Evolutionary conservation across 139 green algal species (phyloP), one percentile per base, ranked within the genome.

Genomic region (Ostreobium quekettii): DNA sequence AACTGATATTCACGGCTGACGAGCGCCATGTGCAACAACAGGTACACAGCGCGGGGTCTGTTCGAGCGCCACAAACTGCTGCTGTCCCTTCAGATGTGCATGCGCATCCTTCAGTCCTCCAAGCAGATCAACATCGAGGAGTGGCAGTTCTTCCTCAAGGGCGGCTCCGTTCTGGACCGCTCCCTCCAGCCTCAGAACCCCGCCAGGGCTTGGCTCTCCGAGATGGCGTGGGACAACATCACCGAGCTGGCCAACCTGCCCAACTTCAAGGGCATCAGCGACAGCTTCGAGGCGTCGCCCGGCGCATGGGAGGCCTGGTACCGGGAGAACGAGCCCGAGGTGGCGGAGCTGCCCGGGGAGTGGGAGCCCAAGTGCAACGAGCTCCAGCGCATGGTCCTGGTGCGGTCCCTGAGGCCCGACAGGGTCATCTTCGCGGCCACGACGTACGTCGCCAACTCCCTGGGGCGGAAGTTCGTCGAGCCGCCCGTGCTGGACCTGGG

Each of bases 11-110:
- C 78, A 64, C 78, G 19, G 53, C 36, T 3, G 72, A 83, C 46
- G 82, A 87, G 61, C 73, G 76, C 49, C 85, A 85, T 78, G 85
- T 85, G n/a, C 19, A 19, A 53, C 19, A 26, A 15, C n/a, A n/a
- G n/a, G n/a, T 92, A 92, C 79, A 85, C 79, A 1, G 74, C 83
- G 28, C 80, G 86, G 29, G 85, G 80, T n/a, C 76, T 93, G 57
- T 93, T 93, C 71, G 86, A 91, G 79, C 75, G 76, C 47, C 85
- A 93, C 82, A 93, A 93, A 82, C 82, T 93, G 83, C 87, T 95
- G 70, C 78, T 95, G 37, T 85, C 77, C 11, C 80, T 95, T 67
- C 85, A 92, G 77, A 89, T 95, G 77, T 90, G 83, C 65, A 76
- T 86, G 33, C 76, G 82, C 28, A 88, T 95, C 56, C 74, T 87